phyloP scores from a whole-genome alignment of 1,284 basidiomycete species.

The Trichosporon faecale region DNA sequence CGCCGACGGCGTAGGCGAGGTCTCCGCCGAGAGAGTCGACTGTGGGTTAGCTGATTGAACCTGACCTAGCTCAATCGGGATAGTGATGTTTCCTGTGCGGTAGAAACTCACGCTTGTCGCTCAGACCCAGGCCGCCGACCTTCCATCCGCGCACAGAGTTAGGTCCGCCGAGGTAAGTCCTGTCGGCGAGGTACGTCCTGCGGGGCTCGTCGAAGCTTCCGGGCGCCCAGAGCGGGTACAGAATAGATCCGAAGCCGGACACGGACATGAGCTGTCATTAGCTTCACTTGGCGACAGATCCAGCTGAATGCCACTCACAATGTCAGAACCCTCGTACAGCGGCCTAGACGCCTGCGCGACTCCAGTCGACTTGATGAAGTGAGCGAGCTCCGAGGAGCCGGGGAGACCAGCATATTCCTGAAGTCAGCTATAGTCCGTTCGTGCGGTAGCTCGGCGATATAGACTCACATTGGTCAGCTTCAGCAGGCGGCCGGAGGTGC shows the following conservation, averaged over 20 bases:
- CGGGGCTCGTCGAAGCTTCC: slow-evolving; percentile 8
- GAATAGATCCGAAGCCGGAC: slow-evolving; percentile 45
- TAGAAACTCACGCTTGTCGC: slow-evolving; percentile 67
- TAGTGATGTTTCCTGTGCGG: too few species aligned
- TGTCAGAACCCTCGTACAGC: slow-evolving; percentile 52
- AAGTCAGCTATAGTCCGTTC: slow-evolving; percentile 56
- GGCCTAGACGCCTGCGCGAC: slow-evolving; percentile 66
- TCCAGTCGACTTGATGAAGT: slow-evolving; percentile 68
- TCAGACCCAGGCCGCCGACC: slow-evolving; percentile 77
- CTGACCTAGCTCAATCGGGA: background rate
- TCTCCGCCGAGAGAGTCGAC: slow-evolving; percentile 83
- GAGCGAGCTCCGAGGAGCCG: slow-evolving; percentile 61
- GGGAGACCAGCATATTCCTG: slow-evolving; percentile 72
- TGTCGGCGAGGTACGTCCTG: slow-evolving; percentile 65
- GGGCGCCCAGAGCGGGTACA: slow-evolving; percentile 42
- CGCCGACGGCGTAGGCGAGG: slow-evolving; percentile 76
- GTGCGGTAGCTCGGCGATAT: slow-evolving; percentile 26
- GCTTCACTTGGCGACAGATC: background rate
- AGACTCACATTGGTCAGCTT: slow-evolving; percentile 59
- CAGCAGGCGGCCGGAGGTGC: slow-evolving; percentile 63
- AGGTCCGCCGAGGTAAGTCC: slow-evolving; percentile 91
- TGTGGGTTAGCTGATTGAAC: slow-evolving; percentile 18
- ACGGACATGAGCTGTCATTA: slow-evolving; percentile 44
- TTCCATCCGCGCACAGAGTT: slow-evolving; percentile 84
- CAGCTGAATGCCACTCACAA: slow-evolving; percentile 38